Base-by-base conservation (phyloP, 495 filamentous ascomycete species). In the Tuber magnatum region DNA sequence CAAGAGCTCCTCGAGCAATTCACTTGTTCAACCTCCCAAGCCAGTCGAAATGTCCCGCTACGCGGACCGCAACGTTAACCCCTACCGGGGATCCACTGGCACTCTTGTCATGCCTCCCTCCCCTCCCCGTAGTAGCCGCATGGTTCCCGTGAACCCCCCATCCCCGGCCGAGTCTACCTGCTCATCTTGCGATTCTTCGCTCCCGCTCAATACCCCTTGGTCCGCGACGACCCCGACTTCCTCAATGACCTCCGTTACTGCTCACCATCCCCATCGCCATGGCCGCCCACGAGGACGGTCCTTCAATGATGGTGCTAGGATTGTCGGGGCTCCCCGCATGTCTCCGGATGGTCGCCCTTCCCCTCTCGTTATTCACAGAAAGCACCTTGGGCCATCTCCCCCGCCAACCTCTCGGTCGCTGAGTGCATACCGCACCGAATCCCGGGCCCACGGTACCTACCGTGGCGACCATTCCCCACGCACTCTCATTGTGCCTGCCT, bases 121-220 rank as follows among this genome's bases (percentile, higher is more conserved):
- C 56, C 77, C 77, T 28, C 42, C 71, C 16, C 70, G 77, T 56
- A 80, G 65, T 20, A 71, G 74, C 6, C 79, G 72, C 12, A 48
- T 74, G 38, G 69, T 71, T 69, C 80, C 69, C 65, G 74, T 70
- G 35, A 46, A 73, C 22, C 80, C 80, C 40, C 73, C 74, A 73
- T 77, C 74, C n/a, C 80, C 75, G 20, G 71, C 73, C 71, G 75
- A 77, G 28, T 82, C 77, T 35, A 28, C 70, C 69, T 80, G 81
- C 42, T 80, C 77, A 38, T 82, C 73, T 39, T 82, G 79, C 24
- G 80, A 82, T 56, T 71, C 65, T 4, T 80, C 80, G n/a, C 75
- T 82, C 56, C 80, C 69, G 46, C 73, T 82, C 43, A 82, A 82
- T 65, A 82, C 80, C 22, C 80, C 81, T 12, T 82, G 75, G 74